Evolutionary conservation across 2,329 filamentous ascomycete genomes (phyloP).

Genomic region (Fusarium humuli): DNA sequence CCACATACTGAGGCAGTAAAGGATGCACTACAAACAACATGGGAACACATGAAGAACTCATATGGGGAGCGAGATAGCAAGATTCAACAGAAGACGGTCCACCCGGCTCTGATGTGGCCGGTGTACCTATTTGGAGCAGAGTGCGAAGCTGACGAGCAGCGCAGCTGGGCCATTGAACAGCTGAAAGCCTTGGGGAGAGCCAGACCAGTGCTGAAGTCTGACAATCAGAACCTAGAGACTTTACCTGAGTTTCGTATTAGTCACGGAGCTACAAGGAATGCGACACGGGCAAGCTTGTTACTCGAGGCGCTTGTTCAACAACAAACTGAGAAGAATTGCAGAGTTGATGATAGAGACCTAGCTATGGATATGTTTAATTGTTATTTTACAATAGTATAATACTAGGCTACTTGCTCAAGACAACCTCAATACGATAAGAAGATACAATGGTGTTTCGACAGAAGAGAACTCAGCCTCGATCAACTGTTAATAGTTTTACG

Average conservation of each 20-base stretch:
- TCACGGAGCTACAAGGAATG: slow-evolving; percentile 3
- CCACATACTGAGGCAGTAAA: background rate
- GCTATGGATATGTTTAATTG: slow-evolving; percentile 13
- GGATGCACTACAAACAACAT: background rate
- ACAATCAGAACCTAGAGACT: background rate
- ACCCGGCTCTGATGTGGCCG: slow-evolving; percentile 4
- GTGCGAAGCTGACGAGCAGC: background rate
- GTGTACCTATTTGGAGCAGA: background rate
- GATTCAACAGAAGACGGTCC: background rate
- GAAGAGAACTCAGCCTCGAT: too few species aligned
- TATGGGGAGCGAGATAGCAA: background rate
- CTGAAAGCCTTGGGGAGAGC: background rate
- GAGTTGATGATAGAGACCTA: slow-evolving; percentile 4
- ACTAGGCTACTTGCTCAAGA: background rate
- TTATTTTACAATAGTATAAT: slow-evolving; percentile 7
- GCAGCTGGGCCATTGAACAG: background rate
- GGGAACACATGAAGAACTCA: slow-evolving; percentile 1
- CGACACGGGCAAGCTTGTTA: background rate
- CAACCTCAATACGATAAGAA: too few species aligned
- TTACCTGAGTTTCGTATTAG: slow-evolving; percentile 7
- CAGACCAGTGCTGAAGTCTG: background rate
- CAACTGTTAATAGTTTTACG: too few species aligned
- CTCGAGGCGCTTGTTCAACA: background rate
- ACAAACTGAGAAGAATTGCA: background rate
- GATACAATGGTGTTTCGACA: too few species aligned